phyloP scores from a whole-genome alignment of 2,329 filamentous ascomycete genomes.

The Diaporthe eres region DNA sequence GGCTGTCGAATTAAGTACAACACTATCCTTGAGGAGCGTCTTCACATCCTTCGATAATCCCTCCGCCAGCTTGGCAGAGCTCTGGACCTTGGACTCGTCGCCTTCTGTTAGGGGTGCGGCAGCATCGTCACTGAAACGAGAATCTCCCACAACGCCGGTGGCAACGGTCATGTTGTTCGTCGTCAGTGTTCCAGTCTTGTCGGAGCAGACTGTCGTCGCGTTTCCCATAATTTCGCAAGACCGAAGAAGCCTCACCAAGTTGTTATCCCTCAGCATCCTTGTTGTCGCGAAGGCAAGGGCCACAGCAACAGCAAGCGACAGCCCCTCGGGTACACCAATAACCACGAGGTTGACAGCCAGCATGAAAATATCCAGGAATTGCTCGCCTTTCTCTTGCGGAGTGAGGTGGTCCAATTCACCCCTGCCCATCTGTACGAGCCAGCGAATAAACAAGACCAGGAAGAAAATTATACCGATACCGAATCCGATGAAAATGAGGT shows the following conservation, averaged over 20 bases:
- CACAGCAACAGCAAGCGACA: conserved; percentile 77
- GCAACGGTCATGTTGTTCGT: conserved; percentile 43
- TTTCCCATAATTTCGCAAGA: conserved; percentile 83
- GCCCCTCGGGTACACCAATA: conserved; percentile 76
- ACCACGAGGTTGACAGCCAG: conserved; percentile 77
- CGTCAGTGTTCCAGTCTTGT: conserved; percentile 78
- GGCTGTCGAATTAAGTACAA: conserved; percentile 76
- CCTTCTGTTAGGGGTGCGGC: not conserved
- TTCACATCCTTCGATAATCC: conserved; percentile 53
- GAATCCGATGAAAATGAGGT: conserved; percentile 68
- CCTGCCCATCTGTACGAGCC: conserved; percentile 10
- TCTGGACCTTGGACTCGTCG: not conserved
- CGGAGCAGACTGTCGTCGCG: conserved; percentile 82
- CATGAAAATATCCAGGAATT: conserved; percentile 76
- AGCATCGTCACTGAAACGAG: conserved; percentile 49
- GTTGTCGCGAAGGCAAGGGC: conserved; percentile 79
- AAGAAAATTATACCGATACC: conserved; percentile 60
- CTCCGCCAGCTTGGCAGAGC: conserved; percentile 41
- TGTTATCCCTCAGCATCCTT: conserved; percentile 79
- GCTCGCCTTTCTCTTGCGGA: conserved; percentile 61
- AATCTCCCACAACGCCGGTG: conserved; percentile 69
- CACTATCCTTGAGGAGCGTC: conserved; percentile 55
- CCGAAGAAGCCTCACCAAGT: conserved; percentile 75
- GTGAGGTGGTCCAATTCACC: conserved; percentile 38
- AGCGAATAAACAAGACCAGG: conserved; percentile 54